phyloP scores from a whole-genome alignment of 2,329 filamentous ascomycete species.

The Aureobasidium sp. region DNA sequence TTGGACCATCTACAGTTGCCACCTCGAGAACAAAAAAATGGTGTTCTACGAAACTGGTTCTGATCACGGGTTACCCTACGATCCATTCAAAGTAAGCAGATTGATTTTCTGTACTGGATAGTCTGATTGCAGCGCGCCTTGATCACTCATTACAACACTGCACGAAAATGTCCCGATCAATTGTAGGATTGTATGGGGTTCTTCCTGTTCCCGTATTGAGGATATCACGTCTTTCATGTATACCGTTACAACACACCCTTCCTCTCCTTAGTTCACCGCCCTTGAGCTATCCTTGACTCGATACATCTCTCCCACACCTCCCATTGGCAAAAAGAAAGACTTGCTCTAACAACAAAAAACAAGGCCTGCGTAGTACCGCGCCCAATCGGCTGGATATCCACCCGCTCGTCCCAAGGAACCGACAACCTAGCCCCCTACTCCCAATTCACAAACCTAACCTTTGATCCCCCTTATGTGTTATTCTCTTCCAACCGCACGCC shows the following conservation, averaged over 20 bases:
- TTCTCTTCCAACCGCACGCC: conserved; percentile 53
- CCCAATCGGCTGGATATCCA: conserved; percentile 58
- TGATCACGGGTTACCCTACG: conserved; percentile 45
- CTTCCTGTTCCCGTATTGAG: too few species aligned
- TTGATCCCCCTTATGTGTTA: conserved; percentile 57
- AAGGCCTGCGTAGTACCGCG: conserved; percentile 53
- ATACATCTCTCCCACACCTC: background rate
- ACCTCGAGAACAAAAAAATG: background rate
- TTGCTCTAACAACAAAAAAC: background rate
- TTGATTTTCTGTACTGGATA: background rate
- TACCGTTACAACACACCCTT: too few species aligned
- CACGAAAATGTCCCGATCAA: background rate
- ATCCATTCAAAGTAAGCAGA: conserved; percentile 47
- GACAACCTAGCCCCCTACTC: conserved; percentile 55
- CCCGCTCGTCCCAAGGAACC: conserved; percentile 39
- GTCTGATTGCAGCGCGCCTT: background rate
- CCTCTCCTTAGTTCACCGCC: background rate
- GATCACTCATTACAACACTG: background rate
- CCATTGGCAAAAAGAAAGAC: background rate
- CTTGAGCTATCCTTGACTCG: background rate
- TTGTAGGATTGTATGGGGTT: too few species aligned
- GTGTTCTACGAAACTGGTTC: conserved; percentile 50
- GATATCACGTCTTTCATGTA: too few species aligned
- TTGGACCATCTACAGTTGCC: background rate
- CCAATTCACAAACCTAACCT: conserved; percentile 58